These are phyloP conservation scores for Diaporthe vaccinii DNA, from an alignment of 2,329 filamentous ascomycete genomes.

Conservation along the genomic window DNA sequence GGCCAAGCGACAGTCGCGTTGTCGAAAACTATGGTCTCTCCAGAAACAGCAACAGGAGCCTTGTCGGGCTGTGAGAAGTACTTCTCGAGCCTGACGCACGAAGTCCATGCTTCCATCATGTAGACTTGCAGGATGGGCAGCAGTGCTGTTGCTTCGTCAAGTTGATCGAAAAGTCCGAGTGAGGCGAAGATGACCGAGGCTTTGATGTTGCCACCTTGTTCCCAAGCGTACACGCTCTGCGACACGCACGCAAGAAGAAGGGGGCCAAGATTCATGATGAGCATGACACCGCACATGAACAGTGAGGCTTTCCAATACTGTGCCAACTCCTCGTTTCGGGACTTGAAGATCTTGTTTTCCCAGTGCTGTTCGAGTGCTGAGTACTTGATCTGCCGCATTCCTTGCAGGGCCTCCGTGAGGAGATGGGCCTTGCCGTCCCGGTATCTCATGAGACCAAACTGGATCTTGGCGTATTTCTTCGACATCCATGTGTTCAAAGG, in stretches of 20 bases:
- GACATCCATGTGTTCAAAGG: conserved; percentile 49
- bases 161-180: conserved; percentile 52
- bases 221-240: conserved; percentile 50
- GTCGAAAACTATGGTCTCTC: conserved; percentile 47
- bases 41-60: conserved; percentile 45
- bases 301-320: conserved; percentile 51
- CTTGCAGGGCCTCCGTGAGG: conserved; percentile 53
- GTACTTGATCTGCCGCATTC: conserved; percentile 56
- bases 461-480: conserved; percentile 48
- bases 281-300: conserved; percentile 49
- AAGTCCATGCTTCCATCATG: conserved; percentile 53
- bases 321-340: conserved; percentile 51
- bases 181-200: conserved; percentile 54
- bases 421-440: conserved; percentile 53
- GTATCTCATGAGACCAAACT: conserved; percentile 53
- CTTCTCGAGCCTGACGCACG: conserved; percentile 51
- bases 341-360: conserved; percentile 52
- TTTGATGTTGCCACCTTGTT: conserved; percentile 48
- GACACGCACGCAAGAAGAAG: conserved; percentile 51
- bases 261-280: conserved; percentile 50
- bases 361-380: conserved; percentile 53
- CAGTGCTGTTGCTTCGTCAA: conserved; percentile 51
- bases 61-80: conserved; percentile 51
- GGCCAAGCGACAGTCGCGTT: conserved; percentile 53
- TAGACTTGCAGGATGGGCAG: conserved; percentile 52